phyloP scores from a whole-genome alignment of 2,329 filamentous ascomycete species.

The Fusarium domesticum region DNA sequence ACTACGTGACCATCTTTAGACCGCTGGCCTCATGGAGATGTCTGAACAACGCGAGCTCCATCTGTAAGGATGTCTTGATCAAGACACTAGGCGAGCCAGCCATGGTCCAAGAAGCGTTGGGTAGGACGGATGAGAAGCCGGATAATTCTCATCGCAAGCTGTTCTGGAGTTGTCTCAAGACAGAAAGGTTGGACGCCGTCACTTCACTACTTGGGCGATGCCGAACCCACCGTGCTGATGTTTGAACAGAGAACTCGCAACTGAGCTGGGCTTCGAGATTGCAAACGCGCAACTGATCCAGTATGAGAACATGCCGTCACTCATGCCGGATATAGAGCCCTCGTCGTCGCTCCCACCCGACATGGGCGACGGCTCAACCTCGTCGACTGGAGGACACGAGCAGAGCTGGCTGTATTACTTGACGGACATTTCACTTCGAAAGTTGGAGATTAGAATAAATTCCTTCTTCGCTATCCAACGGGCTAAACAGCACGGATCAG shows the following conservation, averaged over 20 bases:
- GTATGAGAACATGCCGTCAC: neutral
- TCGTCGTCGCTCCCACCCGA: neutral
- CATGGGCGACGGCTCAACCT: neutral
- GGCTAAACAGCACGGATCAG: neutral
- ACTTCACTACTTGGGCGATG: too few species aligned
- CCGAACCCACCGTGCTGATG: neutral
- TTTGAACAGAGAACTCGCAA: neutral
- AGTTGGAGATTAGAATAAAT: neutral
- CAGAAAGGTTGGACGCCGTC: neutral
- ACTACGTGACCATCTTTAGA: constrained; percentile 1
- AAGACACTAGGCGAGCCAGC: neutral
- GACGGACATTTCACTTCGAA: constrained; percentile 2
- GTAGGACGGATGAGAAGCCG: neutral
- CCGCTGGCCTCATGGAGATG: constrained; percentile 1
- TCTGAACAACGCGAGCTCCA: neutral
- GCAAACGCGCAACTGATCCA: constrained; percentile 1
- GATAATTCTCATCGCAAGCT: constrained; percentile 1
- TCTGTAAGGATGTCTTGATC: constrained; percentile 1
- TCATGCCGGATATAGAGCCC: neutral
- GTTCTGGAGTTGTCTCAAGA: constrained; percentile 1
- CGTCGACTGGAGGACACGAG: neutral
- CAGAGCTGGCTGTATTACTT: constrained; percentile 1
- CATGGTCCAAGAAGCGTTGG: neutral
- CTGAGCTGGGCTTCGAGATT: constrained; percentile 1
- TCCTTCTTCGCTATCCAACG: neutral